Conservation (phyloP, 345 rosid genomes). For the Syzygium jambos region DNA sequence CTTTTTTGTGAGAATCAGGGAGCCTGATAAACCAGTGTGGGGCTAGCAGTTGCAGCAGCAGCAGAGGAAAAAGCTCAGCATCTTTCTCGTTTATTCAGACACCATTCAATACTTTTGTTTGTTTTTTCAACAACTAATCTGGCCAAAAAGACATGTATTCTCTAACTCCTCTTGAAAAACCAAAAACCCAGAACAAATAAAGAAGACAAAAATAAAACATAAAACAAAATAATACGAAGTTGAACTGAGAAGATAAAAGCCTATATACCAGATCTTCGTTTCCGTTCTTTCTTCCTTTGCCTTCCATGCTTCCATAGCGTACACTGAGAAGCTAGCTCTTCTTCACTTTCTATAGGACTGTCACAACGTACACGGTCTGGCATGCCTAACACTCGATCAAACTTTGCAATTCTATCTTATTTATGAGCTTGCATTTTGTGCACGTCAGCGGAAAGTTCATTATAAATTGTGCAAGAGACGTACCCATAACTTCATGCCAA, state of each 20-base stretch:
- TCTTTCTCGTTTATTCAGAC: background rate
- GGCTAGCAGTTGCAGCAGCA: background rate
- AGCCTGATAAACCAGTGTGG: background rate
- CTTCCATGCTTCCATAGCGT: background rate
- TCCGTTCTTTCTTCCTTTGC: background rate
- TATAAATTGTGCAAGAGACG: background rate
- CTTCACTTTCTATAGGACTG: background rate
- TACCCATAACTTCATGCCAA: background rate
- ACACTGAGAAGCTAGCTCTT: background rate
- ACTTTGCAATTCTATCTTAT: background rate
- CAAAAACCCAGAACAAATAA: background rate
- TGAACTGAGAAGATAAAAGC: background rate
- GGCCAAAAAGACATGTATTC: background rate
- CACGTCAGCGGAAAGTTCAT: too few relatives aligned
- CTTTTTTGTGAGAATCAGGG: background rate
- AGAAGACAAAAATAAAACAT: background rate
- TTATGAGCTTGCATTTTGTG: background rate
- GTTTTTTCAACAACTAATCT: background rate
- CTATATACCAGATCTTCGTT: background rate
- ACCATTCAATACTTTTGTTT: background rate
- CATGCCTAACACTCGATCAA: background rate
- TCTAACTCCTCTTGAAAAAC: background rate
- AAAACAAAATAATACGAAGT: background rate
- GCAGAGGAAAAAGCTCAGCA: background rate
- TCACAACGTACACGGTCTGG: background rate